Conservation (phyloP, 495 filamentous ascomycete species). For the Paragyromitra xinjiangensis region DNA sequence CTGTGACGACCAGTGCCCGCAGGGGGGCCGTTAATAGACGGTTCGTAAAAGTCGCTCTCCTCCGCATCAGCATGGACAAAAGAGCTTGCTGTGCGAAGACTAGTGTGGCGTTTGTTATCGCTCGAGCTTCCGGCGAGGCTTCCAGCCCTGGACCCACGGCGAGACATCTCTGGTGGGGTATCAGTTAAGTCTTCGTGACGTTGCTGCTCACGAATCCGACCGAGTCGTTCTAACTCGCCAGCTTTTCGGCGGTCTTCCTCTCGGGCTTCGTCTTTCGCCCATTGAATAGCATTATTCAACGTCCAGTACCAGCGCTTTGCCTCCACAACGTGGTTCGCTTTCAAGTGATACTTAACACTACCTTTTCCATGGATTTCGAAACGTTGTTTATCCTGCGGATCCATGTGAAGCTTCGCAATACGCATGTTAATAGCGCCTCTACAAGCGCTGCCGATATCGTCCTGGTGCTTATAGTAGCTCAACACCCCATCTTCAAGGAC, state of each 20-base stretch:
- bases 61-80: conserved; percentile 38
- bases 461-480: conserved; percentile 99
- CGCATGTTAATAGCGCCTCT: conserved; percentile 98
- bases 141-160: conserved; percentile 23
- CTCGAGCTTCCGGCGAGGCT: conserved; percentile 30
- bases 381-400: conserved; percentile 92
- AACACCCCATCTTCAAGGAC: conserved; percentile 96
- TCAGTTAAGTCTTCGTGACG: conserved; percentile 47
- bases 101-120: conserved; percentile 33
- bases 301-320: conserved; percentile 98
- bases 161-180: conserved; percentile 14
- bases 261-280: conserved; percentile 94
- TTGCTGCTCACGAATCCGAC: conserved; percentile 65
- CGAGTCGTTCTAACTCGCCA: conserved; percentile 77
- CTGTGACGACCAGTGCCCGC: conserved; percentile 45
- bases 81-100: conserved; percentile 33
- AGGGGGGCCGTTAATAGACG: conserved; percentile 64
- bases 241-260: conserved; percentile 80
- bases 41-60: conserved; percentile 65
- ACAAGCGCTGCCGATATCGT: conserved; percentile 90
- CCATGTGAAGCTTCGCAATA: conserved; percentile 93
- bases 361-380: conserved; percentile 98
- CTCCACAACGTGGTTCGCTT: conserved; percentile 94
- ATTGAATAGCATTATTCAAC: conserved; percentile 97
- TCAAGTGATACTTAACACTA: conserved; percentile 97